Base-by-base conservation (phyloP, 306 rosid species). In the Glycine tomentella region DNA sequence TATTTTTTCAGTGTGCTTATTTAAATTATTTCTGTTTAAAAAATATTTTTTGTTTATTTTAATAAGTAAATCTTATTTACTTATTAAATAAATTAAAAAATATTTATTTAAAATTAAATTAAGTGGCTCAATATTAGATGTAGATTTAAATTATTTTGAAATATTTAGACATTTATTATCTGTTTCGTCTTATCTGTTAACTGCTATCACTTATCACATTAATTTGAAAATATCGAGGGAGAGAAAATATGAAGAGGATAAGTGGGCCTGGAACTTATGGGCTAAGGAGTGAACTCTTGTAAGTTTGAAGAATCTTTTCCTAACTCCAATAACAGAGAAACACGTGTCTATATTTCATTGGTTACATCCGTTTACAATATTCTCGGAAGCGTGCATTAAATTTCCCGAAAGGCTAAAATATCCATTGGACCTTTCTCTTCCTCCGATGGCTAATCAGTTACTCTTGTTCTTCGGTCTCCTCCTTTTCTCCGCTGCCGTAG, bases 361-460 rank as follows among this genome's bases (percentile, higher is more conserved):
- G 78, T 11, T 45, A 58, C 38, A 20, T n/a, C 31, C 4, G 12
- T 52, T 52, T 11, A 73, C 72, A 3, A 79, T 38, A 14, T 25
- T 84, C 51, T 17, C 8, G 68, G 67, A 72, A 65, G 58, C 66
- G 38, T 16, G n/a, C 1, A 51, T 76, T 59, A 49, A 53, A 4
- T 15, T 33, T 52, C 6, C 3, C 10, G 4, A 69, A 4, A 68
- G 17, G n/a, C 16, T 57, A 66, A 36, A 7, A 33, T 61, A 44
- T 67, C 75, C 57, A n/a, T 10, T 13, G 15, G 4, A 69, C 50
- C 59, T 25, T 16, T 20, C 42, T 17, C 49, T 69, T 61, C 65
- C 45, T 13, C 1, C 80, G 17, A 87, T 89, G 91, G 89, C 77
- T 33, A 80, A 80, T 55, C 14, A n/a, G 5, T n/a, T 61, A 2